These are phyloP conservation scores for Stereocaulon alpinum DNA, from an alignment of 495 filamentous ascomycete genomes.

Conservation along the genomic window DNA sequence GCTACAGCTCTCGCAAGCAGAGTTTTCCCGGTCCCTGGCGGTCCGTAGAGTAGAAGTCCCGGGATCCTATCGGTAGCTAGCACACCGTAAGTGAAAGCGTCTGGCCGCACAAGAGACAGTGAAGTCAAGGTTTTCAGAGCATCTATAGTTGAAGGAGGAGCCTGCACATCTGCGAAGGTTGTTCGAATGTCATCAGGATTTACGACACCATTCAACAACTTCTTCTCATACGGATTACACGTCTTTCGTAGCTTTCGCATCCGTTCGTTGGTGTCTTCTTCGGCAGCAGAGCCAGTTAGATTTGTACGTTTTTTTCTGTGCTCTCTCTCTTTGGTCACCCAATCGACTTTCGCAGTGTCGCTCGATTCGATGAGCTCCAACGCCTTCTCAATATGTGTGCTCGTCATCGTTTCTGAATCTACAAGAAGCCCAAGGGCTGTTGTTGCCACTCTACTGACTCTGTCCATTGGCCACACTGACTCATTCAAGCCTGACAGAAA, in stretches of 20 bases:
- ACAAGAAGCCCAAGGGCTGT: slow-evolving; percentile 43
- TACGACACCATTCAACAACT: slow-evolving; percentile 68
- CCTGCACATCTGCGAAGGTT: slow-evolving; percentile 76
- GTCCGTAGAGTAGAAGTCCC: slow-evolving; percentile 83
- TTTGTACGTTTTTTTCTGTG: slow-evolving; percentile 12
- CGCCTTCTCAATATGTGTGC: slow-evolving; percentile 27
- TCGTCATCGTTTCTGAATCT: slow-evolving; percentile 20
- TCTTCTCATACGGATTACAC: slow-evolving; percentile 68
- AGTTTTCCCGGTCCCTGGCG: slow-evolving; percentile 93
- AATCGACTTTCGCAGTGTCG: slow-evolving; percentile 35
- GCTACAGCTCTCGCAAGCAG: slow-evolving; percentile 92
- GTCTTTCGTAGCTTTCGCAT: slow-evolving; percentile 37
- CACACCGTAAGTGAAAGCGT: slow-evolving; percentile 93
- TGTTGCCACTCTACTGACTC: slow-evolving; percentile 52
- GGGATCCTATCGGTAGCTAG: slow-evolving; percentile 84
- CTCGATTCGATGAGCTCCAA: slow-evolving; percentile 35
- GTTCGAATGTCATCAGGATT: slow-evolving; percentile 72
- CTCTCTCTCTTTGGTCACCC: slow-evolving; percentile 30
- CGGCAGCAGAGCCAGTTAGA: not conserved
- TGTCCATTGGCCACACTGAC: slow-evolving; percentile 47
- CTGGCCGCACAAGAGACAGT: slow-evolving; percentile 76
- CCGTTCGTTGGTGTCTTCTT: slow-evolving; percentile 23
- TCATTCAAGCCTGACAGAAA: slow-evolving; percentile 40
- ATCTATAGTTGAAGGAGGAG: slow-evolving; percentile 71
- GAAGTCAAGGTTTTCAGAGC: slow-evolving; percentile 83